Evolutionary conservation across 257 asterid genomes (phyloP), one percentile per base, ranked within the genome.

Genomic region (Verbascum thapsus): DNA sequence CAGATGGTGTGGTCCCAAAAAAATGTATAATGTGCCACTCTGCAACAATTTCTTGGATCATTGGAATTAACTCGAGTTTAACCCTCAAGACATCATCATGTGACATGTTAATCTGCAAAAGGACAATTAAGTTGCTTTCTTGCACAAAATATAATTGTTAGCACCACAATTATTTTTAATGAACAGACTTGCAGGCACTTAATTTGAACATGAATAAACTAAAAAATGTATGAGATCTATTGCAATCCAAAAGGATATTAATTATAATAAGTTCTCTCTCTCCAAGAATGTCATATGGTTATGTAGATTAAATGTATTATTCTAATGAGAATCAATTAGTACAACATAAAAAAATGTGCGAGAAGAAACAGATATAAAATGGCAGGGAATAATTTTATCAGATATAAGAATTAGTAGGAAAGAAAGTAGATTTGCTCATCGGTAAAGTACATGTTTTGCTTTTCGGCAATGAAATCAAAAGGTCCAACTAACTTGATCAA

Each of bases 21-120:
- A 78, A 92, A 69, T 79, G 77, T 72, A 92, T 74, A 64, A 92
- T 85, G 78, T 89, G 97, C 99, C 99, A 92, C 74, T 92, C 94
- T 6, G 87, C 76, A 53, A 83, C 58, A 69, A 74, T 77, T 77
- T 92, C 99, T 83, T 87, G 91, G 73, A 89, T 78, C 95, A 85
- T 77, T 32, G 99, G 99, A 56, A 89, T 64, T 41, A 92, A 78
- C 67, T 89, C 97, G 67, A 77, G 76, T 75, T 83, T 87, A 60
- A 92, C 67, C 74, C 84, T 82, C 15, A 88, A 89, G 70, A 89
- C 88, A 59, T 89, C 95, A 63, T 55, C 80, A 61, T 74, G 79
- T 56, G 95, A 78, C 95, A 92, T 80, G 75, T 66, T 79, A 74
- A 92, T 84, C 99, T 89, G 90, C 84, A 79, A 62, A 55, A 77